Evolutionary conservation across 1,139 yeast genomes (phyloP), one percentile per base, ranked within the genome.

Genomic region (Debaryomyces subglobosus): DNA sequence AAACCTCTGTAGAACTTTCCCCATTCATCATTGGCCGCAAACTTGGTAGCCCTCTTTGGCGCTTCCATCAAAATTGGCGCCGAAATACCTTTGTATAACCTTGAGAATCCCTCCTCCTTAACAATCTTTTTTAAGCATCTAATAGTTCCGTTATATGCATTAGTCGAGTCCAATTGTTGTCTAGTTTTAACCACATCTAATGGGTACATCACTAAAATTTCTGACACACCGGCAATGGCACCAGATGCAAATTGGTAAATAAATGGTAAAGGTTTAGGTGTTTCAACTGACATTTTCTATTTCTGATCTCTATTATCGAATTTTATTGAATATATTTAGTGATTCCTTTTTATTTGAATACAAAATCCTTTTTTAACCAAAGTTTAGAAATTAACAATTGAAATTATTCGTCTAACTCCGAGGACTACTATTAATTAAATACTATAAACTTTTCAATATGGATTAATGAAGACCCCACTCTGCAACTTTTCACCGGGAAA

Each of bases 21-120:
- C 89, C 97, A 94, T 69, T 91, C 94, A 67, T 95, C 99, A 66
- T 95, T 94, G 54, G 98, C 97, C 47, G 98, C 98, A 65, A 94
- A 94, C 72, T 94, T 94, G 56, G 97, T 92, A 40, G 99, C 99
- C 76, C 92, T 78, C 79, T 94, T 94, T 54, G 99, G 99, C n/a
- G 99, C 99, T 68, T 94, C 99, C 99, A 94, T 94, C 63, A 94
- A 78, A 60, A 94, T 89, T 41, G 99, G 99, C 15, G 99, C 97
- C 27, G 87, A 74, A 60, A 94, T 94, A 56, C 99, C 99, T 67
- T 92, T 85, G 71, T 94, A 95, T 52, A 94, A 79, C 55, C 96
- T 80, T 18, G 86, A 72, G 44, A 83, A 78, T 38, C 99, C 99
- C 71, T 95, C 99, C 56, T 82, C 86, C 61, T 79, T 82, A 58